phyloP scores from a whole-genome alignment of 495 filamentous ascomycete genomes.

The Aspergillus carlsbadensis region DNA sequence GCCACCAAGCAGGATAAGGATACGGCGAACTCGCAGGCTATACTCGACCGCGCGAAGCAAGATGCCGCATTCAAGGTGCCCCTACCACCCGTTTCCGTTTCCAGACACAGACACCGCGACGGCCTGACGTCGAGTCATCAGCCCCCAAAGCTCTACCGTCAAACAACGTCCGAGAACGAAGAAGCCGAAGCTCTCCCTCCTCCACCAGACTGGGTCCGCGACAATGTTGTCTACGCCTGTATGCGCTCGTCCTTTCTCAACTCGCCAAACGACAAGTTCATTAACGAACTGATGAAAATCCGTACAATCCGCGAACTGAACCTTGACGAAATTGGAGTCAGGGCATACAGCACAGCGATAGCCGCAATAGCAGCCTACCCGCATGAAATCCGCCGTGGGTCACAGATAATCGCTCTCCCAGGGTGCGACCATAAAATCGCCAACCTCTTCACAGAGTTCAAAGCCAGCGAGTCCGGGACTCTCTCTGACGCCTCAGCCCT shows the following conservation, averaged over 20 bases:
- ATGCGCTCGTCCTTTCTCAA: slow-evolving; percentile 70
- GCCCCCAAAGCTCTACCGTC: slow-evolving; percentile 52
- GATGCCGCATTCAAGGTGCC: slow-evolving; percentile 37
- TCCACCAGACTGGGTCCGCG: slow-evolving; percentile 68
- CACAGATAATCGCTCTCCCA: slow-evolving; percentile 70
- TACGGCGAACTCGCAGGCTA: slow-evolving; percentile 25
- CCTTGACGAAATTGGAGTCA: slow-evolving; percentile 73
- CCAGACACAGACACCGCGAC: slow-evolving; percentile 2
- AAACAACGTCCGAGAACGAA: slow-evolving; percentile 75
- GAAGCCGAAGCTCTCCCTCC: slow-evolving; percentile 48
- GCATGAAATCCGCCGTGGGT: slow-evolving; percentile 47
- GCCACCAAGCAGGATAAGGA: background rate
- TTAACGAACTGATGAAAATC: slow-evolving; percentile 73
- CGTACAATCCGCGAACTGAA: slow-evolving; percentile 65
- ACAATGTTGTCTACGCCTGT: slow-evolving; percentile 73
- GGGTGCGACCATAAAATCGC: slow-evolving; percentile 83
- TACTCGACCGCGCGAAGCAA: slow-evolving; percentile 54
- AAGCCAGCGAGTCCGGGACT: slow-evolving; percentile 49
- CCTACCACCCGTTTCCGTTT: background rate
- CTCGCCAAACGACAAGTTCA: slow-evolving; percentile 74
- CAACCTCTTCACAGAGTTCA: slow-evolving; percentile 74
- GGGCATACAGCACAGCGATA: slow-evolving; percentile 88
- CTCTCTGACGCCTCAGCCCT: slow-evolving; percentile 63
- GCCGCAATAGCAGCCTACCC: slow-evolving; percentile 84
- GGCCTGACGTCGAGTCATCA: slow-evolving; percentile 13